Percentiles rank a stretch among this genome's conserved stretches.
Conservation (phyloP, 768 basidiomycete species). For the Boletus tylopilopsis region DNA sequence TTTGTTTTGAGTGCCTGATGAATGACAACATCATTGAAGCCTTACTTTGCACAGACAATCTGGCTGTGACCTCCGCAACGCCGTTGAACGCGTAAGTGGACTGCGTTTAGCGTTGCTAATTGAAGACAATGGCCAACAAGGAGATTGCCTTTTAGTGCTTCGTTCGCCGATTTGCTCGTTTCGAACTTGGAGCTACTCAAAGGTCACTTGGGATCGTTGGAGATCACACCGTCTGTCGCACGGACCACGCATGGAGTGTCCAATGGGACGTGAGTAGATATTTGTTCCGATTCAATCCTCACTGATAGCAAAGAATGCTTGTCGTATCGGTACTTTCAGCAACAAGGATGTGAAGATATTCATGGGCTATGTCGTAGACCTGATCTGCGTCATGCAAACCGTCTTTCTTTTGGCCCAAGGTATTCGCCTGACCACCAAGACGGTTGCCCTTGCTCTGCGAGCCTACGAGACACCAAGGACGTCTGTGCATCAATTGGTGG, state of each 20-base stretch:
- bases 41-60: slow-evolving; percentile 5
- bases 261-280: too few species aligned
- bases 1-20: slow-evolving; percentile 5
- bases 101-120: not conserved
- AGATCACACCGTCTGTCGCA: not conserved
- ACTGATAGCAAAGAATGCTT: too few species aligned
- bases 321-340: too few species aligned
- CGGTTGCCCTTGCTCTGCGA: not conserved
- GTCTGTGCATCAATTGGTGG: not conserved
- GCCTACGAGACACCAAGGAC: slow-evolving; percentile 1
- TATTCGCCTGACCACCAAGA: not conserved
- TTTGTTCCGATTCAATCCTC: too few species aligned
- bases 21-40: not conserved
- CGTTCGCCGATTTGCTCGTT: not conserved
- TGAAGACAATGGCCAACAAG: not conserved
- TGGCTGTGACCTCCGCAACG: not conserved
- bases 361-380: slow-evolving; percentile 11
- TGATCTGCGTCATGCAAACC: slow-evolving; percentile 16
- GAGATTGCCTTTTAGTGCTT: not conserved
- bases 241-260: too few species aligned
- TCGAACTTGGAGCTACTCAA: not conserved
- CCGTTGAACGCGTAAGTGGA: not conserved
- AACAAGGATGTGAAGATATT: slow-evolving; percentile 8
- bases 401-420: slow-evolving; percentile 5
- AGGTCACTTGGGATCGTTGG: not conserved